Evolutionary conservation across 345 rosid species (phyloP).

Genomic region (Pistacia atlantica): DNA sequence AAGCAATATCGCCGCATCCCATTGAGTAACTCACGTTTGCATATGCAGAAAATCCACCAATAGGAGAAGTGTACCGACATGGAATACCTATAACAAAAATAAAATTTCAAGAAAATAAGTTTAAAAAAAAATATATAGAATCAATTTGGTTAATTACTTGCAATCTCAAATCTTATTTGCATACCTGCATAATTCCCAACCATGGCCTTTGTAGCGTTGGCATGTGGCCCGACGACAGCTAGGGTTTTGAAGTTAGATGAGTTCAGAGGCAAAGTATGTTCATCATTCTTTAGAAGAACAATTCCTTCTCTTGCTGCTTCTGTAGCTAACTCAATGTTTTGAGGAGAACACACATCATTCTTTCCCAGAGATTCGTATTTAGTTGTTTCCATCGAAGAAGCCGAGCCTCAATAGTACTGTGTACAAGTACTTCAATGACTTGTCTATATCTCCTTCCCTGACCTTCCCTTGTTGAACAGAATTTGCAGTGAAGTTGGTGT

Average conservation of each 20-base stretch:
- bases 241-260: constrained; percentile 19
- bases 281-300: constrained; percentile 53
- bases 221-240: constrained; percentile 57
- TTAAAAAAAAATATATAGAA: no score
- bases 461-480: constrained; percentile 49
- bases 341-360: constrained; percentile 33
- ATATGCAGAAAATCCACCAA: constrained; percentile 41
- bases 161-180: no score
- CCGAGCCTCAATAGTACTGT: constrained; percentile 66
- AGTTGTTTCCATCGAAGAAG: constrained; percentile 52
- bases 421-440: constrained; percentile 31
- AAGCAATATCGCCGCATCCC: constrained; percentile 53
- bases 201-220: constrained; percentile 51
- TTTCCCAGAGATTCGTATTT: constrained; percentile 34
- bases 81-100: constrained; percentile 40
- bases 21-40: constrained; percentile 28
- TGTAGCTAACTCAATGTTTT: constrained; percentile 44
- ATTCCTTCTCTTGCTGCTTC: constrained; percentile 65
- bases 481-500: constrained; percentile 26
- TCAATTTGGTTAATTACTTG: no score
- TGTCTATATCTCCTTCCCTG: constrained; percentile 33
- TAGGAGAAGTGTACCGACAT: constrained; percentile 38
- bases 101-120: no score
- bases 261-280: constrained; percentile 35
- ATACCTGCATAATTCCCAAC: constrained; percentile 65